phyloP scores from a whole-genome alignment of 1,284 basidiomycete genomes.

The Meira nashicola region DNA sequence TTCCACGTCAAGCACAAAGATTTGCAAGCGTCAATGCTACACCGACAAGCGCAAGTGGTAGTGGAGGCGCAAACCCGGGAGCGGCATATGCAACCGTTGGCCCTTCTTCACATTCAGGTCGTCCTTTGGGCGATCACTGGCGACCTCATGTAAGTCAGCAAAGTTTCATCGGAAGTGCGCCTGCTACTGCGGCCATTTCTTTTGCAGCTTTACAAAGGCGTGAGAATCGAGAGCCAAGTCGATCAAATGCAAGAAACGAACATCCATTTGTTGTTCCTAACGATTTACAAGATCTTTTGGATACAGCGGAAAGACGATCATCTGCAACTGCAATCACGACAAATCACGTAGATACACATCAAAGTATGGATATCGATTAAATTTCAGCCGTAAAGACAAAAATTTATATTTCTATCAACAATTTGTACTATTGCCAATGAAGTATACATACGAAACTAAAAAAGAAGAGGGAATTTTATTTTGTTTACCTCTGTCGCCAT shows the following conservation, averaged over 20 bases:
- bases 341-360: too few species aligned
- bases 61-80: not conserved
- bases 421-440: too few species aligned
- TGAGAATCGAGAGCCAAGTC: not conserved
- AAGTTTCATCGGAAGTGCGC: not conserved
- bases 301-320: not conserved
- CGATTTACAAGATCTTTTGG: constrained; percentile 5
- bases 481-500: too few species aligned
- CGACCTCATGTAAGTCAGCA: not conserved
- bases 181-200: not conserved
- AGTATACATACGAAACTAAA: too few species aligned
- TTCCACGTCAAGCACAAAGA: constrained; percentile 8
- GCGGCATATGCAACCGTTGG: not conserved
- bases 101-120: too few species aligned
- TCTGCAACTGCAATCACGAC: too few species aligned
- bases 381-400: too few species aligned
- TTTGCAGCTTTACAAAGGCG: not conserved
- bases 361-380: too few species aligned
- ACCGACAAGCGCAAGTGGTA: not conserved
- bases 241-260: not conserved
- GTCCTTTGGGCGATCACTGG: not conserved
- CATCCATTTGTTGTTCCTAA: constrained; percentile 4
- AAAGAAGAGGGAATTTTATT: too few species aligned
- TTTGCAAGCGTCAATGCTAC: constrained; percentile 10
- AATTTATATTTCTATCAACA: too few species aligned